These are phyloP conservation scores for Echites panduratus DNA, from an alignment of 257 asterid species.

Conservation along the genomic window DNA sequence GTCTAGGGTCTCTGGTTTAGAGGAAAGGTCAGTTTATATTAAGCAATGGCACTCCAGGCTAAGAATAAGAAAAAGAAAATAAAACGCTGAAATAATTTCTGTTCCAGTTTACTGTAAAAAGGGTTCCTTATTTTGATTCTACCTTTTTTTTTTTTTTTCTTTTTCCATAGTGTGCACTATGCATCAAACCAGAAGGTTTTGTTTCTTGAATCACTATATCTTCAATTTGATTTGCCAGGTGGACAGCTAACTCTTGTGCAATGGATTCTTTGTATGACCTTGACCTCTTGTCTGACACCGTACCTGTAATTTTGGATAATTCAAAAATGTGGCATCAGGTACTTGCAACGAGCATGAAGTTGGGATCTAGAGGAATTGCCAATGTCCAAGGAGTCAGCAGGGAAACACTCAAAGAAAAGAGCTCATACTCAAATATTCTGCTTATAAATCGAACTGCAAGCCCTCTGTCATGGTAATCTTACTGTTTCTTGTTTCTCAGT, in stretches of 20 bases:
- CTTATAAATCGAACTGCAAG: slow-evolving; percentile 94
- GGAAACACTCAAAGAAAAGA: slow-evolving; percentile 54
- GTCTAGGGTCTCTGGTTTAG: slow-evolving; percentile 39
- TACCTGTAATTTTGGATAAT: slow-evolving; percentile 85
- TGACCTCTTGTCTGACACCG: slow-evolving; percentile 59
- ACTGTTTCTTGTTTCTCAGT: slow-evolving; percentile 6
- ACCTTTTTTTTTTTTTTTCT: background rate
- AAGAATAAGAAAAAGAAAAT: background rate
- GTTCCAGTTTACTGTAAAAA: background rate
- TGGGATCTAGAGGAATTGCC: slow-evolving; percentile 83
- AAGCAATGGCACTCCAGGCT: background rate
- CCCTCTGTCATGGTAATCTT: slow-evolving; percentile 76
- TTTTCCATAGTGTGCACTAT: background rate
- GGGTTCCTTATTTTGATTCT: background rate
- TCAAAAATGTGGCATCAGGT: slow-evolving; percentile 82
- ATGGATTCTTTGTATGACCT: slow-evolving; percentile 85
- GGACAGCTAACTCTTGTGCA: slow-evolving; percentile 69
- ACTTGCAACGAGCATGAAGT: slow-evolving; percentile 80
- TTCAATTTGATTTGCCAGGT: slow-evolving; percentile 39
- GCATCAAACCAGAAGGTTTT: background rate
- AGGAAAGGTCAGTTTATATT: slow-evolving; percentile 51
- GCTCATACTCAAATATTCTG: slow-evolving; percentile 53
- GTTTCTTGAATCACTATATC: background rate
- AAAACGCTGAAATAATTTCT: too few species aligned
- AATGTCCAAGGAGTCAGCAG: slow-evolving; percentile 74